Base-by-base conservation (phyloP, 768 basidiomycete species). In the Coprinopsis marcescibilis region DNA sequence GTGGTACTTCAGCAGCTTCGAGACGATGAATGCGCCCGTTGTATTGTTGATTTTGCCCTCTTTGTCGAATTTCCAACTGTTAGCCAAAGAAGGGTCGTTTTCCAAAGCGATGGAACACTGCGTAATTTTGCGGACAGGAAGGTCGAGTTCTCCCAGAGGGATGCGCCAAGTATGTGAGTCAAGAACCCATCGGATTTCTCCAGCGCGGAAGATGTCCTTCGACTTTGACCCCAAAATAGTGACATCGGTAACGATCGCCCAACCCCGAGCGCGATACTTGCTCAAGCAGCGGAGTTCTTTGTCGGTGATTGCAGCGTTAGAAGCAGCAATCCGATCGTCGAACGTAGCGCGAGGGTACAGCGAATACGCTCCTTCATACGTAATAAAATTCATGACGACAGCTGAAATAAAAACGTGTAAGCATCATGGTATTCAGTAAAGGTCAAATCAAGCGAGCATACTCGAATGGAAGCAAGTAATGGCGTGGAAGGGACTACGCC, bases 331-430 rank as follows among this genome's bases (percentile, higher is more conserved):
- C 11, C 48, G 40, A 14, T 23, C 41, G 25, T 49, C 48, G 25
- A 49, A 49, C 4, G 48, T 49, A 4, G 48, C 48, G 12, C 33
- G 21, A 15, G 48, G 48, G 27, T 49, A 49, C 27, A 49, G 40
- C 6, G 48, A 42, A 29, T 49, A 49, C 2, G 48, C 48, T 8
- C 23, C 32, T 26, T 49, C 48, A 25, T 42, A 27, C 8, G 48
- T 36, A 24, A 49, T 49, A 29, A 49, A 36, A 23, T 49, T 49
- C 48, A 49, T 43, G 12, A 49, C 48, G 17, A 19, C 25, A 7
- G 48, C 48, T 43, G 21, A 32, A 4, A 38, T 21, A 27, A 23
- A 19, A 13, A n/a, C 11, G n/a, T 20, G 12, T 15, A 14, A 29
- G 20, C 33, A 30, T n/a, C 21, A 17, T n/a, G n/a, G n/a, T n/a